Base-by-base conservation (phyloP, 306 rosid genomes). In the Comarum palustre region DNA sequence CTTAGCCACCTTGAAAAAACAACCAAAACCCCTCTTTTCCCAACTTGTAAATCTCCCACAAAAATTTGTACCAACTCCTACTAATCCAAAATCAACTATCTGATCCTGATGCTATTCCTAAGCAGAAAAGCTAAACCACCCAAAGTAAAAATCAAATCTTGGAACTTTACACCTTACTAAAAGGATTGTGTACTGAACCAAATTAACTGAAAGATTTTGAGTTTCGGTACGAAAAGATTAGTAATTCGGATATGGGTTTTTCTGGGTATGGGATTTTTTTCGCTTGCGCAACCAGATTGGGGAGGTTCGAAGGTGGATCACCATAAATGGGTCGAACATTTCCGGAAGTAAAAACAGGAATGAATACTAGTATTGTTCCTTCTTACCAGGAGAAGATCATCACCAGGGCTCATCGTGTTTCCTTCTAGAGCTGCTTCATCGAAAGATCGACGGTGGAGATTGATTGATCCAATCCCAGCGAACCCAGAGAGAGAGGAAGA, bases 1-100 rank as follows among this genome's bases (percentile, higher is more conserved):
- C 85, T 87, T 90, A 80, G 88, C 92, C 92, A 86, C 87, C 75
- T 85, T 81, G 61, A 48, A 68, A 52, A 27, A 41, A 52, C 6
- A 25, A 68, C 43, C 73, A 25, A 45, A 76, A 59, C 10, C 62
- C 70, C 68, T 22, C 16, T 71, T 46, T 43, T 22, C 64, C 78
- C 39, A 22, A 68, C 38, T 72, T 0, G 36, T 34, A 34, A 34
- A 34, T 34, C 36, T n/a, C 36, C 36, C 36, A 8, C 73, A 47
- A 76, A 34, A 36, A 32, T 32, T 67, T 25, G 58, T 39, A 60
- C 41, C 41, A 31, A 59, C 5, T 52, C 34, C 12, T 29, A 38
- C 46, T 64, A 27, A 4, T 27, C 19, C 22, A 36, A 41, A 19
- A 32, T 11, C 14, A 22, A 45, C 36, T 4, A 34, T 22, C 22